Base-by-base conservation (phyloP, 73 alveolate genomes). In the Tetrahymena borealis region DNA sequence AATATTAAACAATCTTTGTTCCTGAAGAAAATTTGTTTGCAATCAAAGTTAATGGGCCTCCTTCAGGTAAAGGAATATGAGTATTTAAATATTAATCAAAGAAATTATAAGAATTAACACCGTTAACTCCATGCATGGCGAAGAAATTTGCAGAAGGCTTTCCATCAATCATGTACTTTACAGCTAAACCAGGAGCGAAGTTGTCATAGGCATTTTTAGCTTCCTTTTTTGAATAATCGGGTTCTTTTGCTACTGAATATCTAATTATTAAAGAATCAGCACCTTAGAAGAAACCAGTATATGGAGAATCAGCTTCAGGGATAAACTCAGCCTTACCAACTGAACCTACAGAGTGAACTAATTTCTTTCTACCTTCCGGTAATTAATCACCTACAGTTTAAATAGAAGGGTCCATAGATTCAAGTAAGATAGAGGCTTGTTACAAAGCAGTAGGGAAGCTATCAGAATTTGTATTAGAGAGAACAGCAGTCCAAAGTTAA, bases 281-380 rank as follows among this genome's bases (percentile, higher is more conserved):
- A 1, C 96, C 96, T 77, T 93, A 38, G 39, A 93, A 93, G 91
- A 93, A 31, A 1, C 96, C 96, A 4, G 96, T 60, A 94, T 91
- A 91, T 20, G 91, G 91, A 4, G 1, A 39, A 42, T 40, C 85
- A 40, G 38, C 77, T 39, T 77, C 41, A 33, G 96, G 91, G 9
- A 77, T 90, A 91, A 90, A 93, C 92, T 93, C 91, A 39, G 91
- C 94, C 36, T 90, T 35, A 32, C 78, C 92, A 8, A 90, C 92
- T n/a, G 41, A 79, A 33, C 96, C 96, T 32, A 91, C 94, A 3
- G 94, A 90, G 92, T 93, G 96, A 39, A 93, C 91, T 39, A 8
- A 3, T 92, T 93, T 93, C 37, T 91, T 93, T 60, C 85, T 60
- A 11, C 96, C 94, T 41, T 42, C 39, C 24, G 94, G 96, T 24